Conservation (phyloP, 106 monocot species). For the Dendrobium nobile region DNA sequence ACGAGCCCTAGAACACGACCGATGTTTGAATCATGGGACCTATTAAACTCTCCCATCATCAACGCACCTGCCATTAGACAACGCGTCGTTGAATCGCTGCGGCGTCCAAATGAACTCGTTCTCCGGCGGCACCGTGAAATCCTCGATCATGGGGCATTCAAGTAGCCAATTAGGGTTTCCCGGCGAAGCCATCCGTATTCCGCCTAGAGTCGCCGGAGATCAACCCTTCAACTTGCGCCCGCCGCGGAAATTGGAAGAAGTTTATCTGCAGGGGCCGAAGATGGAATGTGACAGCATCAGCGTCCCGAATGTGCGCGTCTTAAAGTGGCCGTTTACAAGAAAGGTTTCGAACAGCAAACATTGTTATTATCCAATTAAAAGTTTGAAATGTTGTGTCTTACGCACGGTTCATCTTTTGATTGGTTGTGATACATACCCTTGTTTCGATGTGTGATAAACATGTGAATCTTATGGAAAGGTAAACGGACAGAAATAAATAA, state of each 20-base stretch:
- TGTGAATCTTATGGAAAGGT: neutral
- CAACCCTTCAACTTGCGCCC: neutral
- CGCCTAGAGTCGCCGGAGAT: neutral
- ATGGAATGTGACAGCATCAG: neutral
- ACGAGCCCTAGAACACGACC: neutral
- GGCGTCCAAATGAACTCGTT: constrained; percentile 7
- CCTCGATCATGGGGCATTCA: constrained; percentile 8
- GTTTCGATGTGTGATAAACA: neutral
- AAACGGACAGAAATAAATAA: neutral
- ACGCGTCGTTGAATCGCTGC: constrained; percentile 7
- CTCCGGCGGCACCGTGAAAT: constrained; percentile 8
- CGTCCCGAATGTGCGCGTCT: neutral
- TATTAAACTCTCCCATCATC: neutral
- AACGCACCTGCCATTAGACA: constrained; percentile 9
- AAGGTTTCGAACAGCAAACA: neutral
- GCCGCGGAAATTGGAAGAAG: neutral
- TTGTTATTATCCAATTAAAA: neutral
- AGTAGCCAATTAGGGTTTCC: constrained; percentile 8
- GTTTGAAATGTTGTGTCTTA: neutral
- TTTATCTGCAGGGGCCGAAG: neutral
- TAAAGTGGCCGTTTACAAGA: neutral
- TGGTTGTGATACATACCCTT: neutral
- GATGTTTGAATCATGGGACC: neutral
- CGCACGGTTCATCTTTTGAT: neutral
- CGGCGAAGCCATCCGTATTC: neutral